Conservation (phyloP, 169 alveolate genomes). For the Fabrea salina region DNA sequence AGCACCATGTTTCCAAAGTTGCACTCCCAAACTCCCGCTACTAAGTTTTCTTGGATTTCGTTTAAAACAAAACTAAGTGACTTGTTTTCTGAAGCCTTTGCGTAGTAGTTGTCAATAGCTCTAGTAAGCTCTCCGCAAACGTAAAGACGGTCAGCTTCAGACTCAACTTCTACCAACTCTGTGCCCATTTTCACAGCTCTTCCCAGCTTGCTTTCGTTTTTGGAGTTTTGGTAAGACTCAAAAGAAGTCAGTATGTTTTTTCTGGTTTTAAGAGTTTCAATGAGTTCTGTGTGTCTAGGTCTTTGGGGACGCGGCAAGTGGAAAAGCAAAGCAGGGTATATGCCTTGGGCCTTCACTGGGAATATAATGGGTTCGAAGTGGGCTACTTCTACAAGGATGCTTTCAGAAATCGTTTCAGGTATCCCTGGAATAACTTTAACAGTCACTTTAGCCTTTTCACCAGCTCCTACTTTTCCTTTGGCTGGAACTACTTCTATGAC, state of each 20-base stretch:
- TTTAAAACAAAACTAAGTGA: constrained; percentile 5
- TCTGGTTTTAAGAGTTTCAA: constrained; percentile 43
- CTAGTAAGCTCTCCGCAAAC: constrained; percentile 41
- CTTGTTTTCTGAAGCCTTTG: constrained; percentile 18
- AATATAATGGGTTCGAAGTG: constrained; percentile 89
- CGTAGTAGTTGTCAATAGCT: constrained; percentile 17
- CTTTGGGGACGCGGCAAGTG: constrained; percentile 81
- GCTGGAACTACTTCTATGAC: constrained; percentile 81
- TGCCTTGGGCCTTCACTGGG: constrained; percentile 85
- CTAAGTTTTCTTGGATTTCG: constrained; percentile 40
- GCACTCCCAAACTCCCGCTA: constrained; percentile 79
- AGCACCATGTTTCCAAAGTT: constrained; percentile 88
- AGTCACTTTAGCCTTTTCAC: constrained; percentile 80
- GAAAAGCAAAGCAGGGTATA: constrained; percentile 82
- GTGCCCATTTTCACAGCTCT: constrained; percentile 39
- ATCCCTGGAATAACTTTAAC: constrained; percentile 85
- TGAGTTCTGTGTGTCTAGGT: constrained; percentile 59
- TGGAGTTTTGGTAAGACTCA: constrained; percentile 13
- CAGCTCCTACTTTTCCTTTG: constrained; percentile 84
- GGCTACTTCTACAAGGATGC: constrained; percentile 83
- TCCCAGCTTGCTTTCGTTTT: constrained; percentile 7
- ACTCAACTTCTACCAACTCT: constrained; percentile 50
- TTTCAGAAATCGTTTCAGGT: constrained; percentile 81
- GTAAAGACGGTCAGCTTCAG: constrained; percentile 61
- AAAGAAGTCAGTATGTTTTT: neutral